A percentile compares a stretch with the other conserved stretches of the same genome.
Evolutionary conservation across 73 alveolate species (phyloP).

Genomic region (Paramecium sonneborni): DNA sequence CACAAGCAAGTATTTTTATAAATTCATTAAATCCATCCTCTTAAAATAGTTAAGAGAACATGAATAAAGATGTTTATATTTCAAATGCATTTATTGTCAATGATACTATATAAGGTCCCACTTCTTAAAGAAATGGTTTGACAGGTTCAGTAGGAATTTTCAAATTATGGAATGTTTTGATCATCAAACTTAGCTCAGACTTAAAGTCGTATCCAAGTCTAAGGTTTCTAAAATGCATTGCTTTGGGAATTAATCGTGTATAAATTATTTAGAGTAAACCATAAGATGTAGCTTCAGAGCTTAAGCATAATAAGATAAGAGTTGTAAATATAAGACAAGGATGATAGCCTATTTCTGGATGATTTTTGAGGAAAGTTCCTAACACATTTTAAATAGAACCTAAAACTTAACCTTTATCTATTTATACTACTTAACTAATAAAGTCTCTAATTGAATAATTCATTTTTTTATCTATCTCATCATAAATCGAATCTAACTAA

Average conservation of each 20-base stretch:
- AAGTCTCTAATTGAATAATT: constrained; percentile 43
- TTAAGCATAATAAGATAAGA: not conserved
- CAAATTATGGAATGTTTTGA: not conserved
- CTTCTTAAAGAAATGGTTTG: not conserved
- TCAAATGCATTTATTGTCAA: not conserved
- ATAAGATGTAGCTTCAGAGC: constrained; percentile 26
- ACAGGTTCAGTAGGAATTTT: constrained; percentile 37
- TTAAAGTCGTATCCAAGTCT: not conserved
- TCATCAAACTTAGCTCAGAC: not conserved
- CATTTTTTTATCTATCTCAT: constrained; percentile 7
- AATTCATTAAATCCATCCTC: constrained; percentile 43
- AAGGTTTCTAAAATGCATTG: not conserved
- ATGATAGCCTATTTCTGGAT: constrained; percentile 24
- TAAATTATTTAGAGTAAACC: not conserved
- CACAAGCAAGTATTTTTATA: not conserved
- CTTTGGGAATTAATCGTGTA: not conserved
- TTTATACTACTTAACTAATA: not conserved
- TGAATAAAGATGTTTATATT: not conserved
- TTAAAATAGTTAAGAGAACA: not conserved
- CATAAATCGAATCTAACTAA: not conserved
- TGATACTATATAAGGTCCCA: not conserved
- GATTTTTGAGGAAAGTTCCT: constrained; percentile 2
- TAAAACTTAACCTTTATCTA: not conserved
- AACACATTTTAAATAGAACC: not conserved
- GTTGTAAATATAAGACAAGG: not conserved